Evolutionary conservation across 257 asterid species (phyloP).

Genomic region (Salvia miltiorrhiza): DNA sequence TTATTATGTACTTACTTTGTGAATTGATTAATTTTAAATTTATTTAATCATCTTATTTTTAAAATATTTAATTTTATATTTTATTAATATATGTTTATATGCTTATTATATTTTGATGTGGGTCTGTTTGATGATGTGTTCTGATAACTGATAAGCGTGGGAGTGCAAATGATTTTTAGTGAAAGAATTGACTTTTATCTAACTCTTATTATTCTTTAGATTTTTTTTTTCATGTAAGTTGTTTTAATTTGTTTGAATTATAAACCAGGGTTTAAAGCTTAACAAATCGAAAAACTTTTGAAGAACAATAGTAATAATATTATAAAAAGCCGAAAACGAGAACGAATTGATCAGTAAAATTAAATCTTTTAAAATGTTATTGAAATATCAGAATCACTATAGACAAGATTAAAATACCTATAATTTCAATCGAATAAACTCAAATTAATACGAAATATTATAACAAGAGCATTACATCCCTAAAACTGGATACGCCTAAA

Average conservation of each 20-base stretch:
- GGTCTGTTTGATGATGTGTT: no score
- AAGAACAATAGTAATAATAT: neutral
- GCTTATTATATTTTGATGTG: no score
- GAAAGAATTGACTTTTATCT: neutral
- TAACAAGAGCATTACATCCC: neutral
- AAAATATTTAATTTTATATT: no score
- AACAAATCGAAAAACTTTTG: neutral
- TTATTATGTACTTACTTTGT: no score
- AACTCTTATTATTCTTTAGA: neutral
- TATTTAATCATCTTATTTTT: no score
- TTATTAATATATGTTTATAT: no score
- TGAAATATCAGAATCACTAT: neutral
- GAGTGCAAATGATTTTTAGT: neutral
- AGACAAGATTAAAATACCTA: neutral
- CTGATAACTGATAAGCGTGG: neutral
- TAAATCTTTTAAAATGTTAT: neutral
- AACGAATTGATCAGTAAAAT: neutral
- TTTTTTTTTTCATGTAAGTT: neutral
- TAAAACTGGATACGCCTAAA: neutral
- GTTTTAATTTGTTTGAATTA: neutral
- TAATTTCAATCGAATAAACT: no score
- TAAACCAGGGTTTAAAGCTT: neutral
- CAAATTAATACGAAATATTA: no score
- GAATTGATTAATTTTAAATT: no score
- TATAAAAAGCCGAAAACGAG: neutral